Evolutionary conservation across 768 basidiomycete genomes (phyloP).

Genomic region (Chalciporus sphaerocephalus): DNA sequence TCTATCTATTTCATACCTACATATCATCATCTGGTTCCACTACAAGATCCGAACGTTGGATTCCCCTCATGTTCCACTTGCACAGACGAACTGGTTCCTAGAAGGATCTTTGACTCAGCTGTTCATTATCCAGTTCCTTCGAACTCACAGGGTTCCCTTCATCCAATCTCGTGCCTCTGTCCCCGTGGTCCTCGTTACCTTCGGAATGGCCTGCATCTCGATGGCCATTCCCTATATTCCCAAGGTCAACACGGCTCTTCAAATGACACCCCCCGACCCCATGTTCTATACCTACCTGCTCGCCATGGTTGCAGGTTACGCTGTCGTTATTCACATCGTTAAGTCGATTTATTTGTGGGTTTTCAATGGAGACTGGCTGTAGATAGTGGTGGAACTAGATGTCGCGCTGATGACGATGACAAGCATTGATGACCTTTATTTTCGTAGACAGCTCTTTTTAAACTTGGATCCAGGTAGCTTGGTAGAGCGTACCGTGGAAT

Average conservation of each 20-base stretch:
- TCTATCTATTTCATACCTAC: no score
- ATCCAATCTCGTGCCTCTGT: conserved; percentile 30
- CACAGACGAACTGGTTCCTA: conserved; percentile 36
- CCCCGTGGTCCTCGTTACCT: conserved; percentile 26
- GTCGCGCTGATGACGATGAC: no score
- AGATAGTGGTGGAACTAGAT: no score
- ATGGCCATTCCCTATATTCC: conserved; percentile 34
- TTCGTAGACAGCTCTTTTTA: not conserved
- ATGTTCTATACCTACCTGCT: conserved; percentile 28
- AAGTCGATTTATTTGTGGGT: conserved; percentile 25
- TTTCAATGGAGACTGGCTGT: conserved; percentile 32
- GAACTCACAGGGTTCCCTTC: conserved; percentile 30
- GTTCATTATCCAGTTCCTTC: conserved; percentile 32
- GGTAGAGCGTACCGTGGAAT: not conserved
- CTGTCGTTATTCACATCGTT: conserved; percentile 24
- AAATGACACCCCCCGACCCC: conserved; percentile 26
- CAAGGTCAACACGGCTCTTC: conserved; percentile 27
- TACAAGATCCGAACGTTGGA: conserved; percentile 27
- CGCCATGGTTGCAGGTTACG: conserved; percentile 20
- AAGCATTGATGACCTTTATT: not conserved
- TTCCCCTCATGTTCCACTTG: conserved; percentile 28
- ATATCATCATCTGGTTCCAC: no score
- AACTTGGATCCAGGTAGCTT: not conserved
- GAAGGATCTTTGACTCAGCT: conserved; percentile 36
- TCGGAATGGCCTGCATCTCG: conserved; percentile 29